Conservation (phyloP, 2,329 filamentous ascomycete genomes). For the Chlorencoelia australis region DNA sequence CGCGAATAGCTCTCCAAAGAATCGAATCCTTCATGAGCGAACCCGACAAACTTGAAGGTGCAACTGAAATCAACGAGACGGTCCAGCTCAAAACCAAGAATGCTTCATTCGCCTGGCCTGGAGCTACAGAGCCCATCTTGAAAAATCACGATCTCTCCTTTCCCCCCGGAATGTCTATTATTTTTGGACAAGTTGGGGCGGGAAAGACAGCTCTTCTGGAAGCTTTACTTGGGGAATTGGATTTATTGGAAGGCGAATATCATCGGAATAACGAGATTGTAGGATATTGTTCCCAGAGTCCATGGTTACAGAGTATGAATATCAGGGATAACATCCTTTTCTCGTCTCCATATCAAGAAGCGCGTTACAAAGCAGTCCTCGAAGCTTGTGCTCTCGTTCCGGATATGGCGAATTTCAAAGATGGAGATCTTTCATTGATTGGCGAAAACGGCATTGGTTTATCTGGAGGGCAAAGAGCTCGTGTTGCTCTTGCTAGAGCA, state of each 20-base stretch:
- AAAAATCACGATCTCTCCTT: slow-evolving; percentile 44
- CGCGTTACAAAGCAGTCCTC: slow-evolving; percentile 57
- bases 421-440: slow-evolving; percentile 52
- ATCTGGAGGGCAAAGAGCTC: slow-evolving; percentile 50
- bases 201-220: slow-evolving; percentile 44
- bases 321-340: slow-evolving; percentile 61
- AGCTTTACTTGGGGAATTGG: slow-evolving; percentile 26
- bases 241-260: slow-evolving; percentile 25
- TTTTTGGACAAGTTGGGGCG: slow-evolving; percentile 53
- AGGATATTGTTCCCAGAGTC: slow-evolving; percentile 55
- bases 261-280: slow-evolving; percentile 44
- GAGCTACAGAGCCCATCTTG: slow-evolving; percentile 46
- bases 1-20: slow-evolving; percentile 69
- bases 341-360: slow-evolving; percentile 56
- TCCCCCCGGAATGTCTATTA: slow-evolving; percentile 44
- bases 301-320: slow-evolving; percentile 61
- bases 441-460: slow-evolving; percentile 52
- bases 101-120: slow-evolving; percentile 74
- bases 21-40: slow-evolving; percentile 83
- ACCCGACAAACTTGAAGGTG: slow-evolving; percentile 57
- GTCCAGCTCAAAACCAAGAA: slow-evolving; percentile 40
- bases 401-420: slow-evolving; percentile 52
- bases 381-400: slow-evolving; percentile 52
- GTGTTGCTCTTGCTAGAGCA: slow-evolving; percentile 50
- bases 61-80: slow-evolving; percentile 21